These are phyloP conservation scores for Leavenworthia alabamica DNA, from an alignment of 345 rosid species.

Conservation along the genomic window DNA sequence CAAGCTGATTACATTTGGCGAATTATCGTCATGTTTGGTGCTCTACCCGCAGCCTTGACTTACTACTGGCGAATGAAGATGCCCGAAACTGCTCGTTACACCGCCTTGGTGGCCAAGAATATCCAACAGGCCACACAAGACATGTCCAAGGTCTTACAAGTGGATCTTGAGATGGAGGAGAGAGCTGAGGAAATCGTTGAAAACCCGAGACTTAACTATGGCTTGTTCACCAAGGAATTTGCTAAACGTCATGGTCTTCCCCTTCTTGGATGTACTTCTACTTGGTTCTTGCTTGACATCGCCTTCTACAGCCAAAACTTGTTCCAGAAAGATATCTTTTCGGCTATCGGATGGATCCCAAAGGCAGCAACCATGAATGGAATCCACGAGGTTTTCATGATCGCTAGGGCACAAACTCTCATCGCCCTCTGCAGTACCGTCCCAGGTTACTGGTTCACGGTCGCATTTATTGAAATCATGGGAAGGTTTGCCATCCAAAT, in stretches of 20 bases:
- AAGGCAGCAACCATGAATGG: constrained; percentile 52
- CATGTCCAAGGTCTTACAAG: constrained; percentile 43
- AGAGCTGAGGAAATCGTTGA: neutral
- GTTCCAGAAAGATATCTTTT: too few species aligned
- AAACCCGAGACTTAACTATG: constrained; percentile 32
- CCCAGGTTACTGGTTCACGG: constrained; percentile 69
- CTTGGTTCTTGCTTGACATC: constrained; percentile 67
- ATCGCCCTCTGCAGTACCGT: constrained; percentile 59
- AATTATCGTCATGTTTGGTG: too few species aligned
- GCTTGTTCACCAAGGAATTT: constrained; percentile 44
- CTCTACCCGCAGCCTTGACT: too few species aligned
- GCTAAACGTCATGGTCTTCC: constrained; percentile 46
- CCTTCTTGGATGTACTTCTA: constrained; percentile 47
- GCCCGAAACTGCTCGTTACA: too few species aligned
- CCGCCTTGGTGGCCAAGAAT: too few species aligned
- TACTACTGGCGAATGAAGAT: too few species aligned
- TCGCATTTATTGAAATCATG: constrained; percentile 43
- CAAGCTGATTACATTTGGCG: too few species aligned
- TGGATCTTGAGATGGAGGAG: constrained; percentile 36
- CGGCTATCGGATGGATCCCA: too few species aligned
- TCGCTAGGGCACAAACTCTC: constrained; percentile 60
- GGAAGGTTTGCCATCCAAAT: constrained; percentile 61
- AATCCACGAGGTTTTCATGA: constrained; percentile 46
- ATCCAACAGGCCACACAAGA: too few species aligned
- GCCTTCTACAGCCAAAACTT: too few species aligned